Evolutionary conservation across 2,329 filamentous ascomycete genomes (phyloP), one percentile per base, ranked within the genome.

Genomic region (Dactylellina leptospora): DNA sequence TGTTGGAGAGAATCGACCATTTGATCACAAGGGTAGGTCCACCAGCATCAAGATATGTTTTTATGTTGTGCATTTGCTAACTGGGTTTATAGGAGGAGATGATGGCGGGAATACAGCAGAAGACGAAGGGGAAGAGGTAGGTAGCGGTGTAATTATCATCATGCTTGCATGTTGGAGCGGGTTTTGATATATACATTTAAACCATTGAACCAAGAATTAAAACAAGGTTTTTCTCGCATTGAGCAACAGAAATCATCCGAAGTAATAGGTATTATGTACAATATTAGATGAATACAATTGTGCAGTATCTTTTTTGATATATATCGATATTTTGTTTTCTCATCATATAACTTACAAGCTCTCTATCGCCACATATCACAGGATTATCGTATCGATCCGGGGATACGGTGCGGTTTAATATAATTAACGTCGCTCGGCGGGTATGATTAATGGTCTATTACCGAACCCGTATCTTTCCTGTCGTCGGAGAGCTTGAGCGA

Each of bases 41-140:
- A 13, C 11, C 45, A 23, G 40, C 20, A 22, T 63, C 18, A n/a
- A 42, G 3, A 38, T 53, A 9, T 16, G 4, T 28, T 45, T 10
- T 20, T 28, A 23, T 40, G 3, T 18, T 20, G n/a, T 28, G 11
- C n/a, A 3, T 6, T 61, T 45, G 20, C 61, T 74, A 62, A 74
- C 23, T 36, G n/a, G 9, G 36, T 40, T n/a, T 20, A 54, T 53
- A 76, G 85, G 95, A 99, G 82, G 95, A 99, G 85, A 99, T 99
- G 95, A 99, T 99, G 95, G 95, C 95, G 40, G 86, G 93, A 70
- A 97, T 99, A 78, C 89, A 95, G 80, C 91, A 91, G 4, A 84
- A 75, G 48, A 27, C 55, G 16, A 70, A 59, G 30, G 25, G 48
- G 18, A 70, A 71, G 58, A 71, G 58, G 66, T 62, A 70, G 40